Conservation (phyloP, 1,284 basidiomycete genomes). For the Paramarasmius palmivorus region DNA sequence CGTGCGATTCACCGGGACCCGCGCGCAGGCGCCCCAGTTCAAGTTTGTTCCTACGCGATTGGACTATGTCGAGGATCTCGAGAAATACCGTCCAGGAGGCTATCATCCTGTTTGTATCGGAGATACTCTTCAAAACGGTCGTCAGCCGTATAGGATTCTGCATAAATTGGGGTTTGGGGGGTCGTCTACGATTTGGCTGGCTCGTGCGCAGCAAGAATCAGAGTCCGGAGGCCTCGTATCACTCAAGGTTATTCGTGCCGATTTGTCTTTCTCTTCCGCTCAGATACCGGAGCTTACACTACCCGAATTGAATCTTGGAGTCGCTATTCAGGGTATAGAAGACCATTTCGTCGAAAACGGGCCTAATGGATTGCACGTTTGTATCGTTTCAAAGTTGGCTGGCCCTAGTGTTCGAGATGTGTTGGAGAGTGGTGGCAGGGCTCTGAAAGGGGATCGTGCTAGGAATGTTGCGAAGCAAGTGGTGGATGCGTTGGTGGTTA, state of each 20-base stretch:
- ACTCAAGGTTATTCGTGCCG: slow-evolving; percentile 35
- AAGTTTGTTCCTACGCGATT: slow-evolving; percentile 11
- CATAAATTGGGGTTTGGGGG: slow-evolving; percentile 42
- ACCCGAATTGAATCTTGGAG: slow-evolving; percentile 15
- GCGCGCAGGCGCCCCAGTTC: no score
- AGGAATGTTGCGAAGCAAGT: slow-evolving; percentile 31
- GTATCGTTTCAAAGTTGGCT: slow-evolving; percentile 29
- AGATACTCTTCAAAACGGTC: slow-evolving; percentile 29
- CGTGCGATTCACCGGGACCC: no score
- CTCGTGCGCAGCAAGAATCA: slow-evolving; percentile 28
- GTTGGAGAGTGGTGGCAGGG: slow-evolving; percentile 28
- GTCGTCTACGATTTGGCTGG: slow-evolving; percentile 42
- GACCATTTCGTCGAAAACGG: slow-evolving; percentile 31
- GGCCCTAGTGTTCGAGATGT: slow-evolving; percentile 33
- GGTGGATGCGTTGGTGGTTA: slow-evolving; percentile 22
- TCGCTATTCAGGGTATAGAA: slow-evolving; percentile 18
- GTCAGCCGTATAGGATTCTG: slow-evolving; percentile 32
- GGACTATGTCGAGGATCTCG: slow-evolving; percentile 31
- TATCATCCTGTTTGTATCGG: slow-evolving; percentile 36
- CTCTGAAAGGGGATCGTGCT: slow-evolving; percentile 30
- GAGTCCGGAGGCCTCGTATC: slow-evolving; percentile 28
- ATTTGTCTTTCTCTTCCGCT: slow-evolving; percentile 23
- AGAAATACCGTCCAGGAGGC: slow-evolving; percentile 35
- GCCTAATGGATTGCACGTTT: slow-evolving; percentile 33
- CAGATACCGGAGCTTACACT: slow-evolving; percentile 24